Evolutionary conservation across 1,284 basidiomycete species (phyloP).

Genomic region (Ganoderma lucidum): DNA sequence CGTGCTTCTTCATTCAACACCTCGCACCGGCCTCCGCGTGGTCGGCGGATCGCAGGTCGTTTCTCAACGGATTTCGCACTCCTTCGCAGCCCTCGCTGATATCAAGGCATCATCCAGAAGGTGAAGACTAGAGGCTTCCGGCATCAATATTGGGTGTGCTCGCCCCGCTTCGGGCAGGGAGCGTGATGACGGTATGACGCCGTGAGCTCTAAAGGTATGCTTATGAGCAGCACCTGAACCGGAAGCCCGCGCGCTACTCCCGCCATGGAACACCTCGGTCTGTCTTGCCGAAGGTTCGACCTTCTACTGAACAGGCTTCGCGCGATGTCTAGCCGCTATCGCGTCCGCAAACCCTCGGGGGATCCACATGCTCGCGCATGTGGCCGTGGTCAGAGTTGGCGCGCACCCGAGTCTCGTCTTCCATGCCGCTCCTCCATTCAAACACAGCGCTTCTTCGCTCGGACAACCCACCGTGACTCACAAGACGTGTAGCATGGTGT

Average conservation of each 20-base stretch:
- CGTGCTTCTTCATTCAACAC: conserved; percentile 30
- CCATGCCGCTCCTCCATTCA: background rate
- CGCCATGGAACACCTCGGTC: conserved; percentile 18
- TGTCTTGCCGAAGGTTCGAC: background rate
- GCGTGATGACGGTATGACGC: conserved; percentile 1
- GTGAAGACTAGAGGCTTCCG: background rate
- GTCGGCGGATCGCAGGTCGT: conserved; percentile 13
- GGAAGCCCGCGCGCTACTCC: conserved; percentile 26
- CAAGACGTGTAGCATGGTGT: background rate
- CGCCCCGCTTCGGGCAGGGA: conserved; percentile 11
- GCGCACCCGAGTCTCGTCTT: background rate
- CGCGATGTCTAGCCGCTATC: conserved; percentile 13
- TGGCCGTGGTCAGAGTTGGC: conserved; percentile 10
- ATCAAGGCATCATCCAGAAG: conserved; percentile 5
- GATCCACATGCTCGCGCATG: conserved; percentile 2
- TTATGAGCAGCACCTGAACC: background rate
- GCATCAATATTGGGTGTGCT: background rate
- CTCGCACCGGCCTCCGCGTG: conserved; percentile 24
- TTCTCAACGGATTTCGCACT: background rate
- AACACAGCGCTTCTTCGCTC: background rate
- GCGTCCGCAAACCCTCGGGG: background rate
- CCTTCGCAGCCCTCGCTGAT: background rate
- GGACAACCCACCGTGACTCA: too few species aligned
- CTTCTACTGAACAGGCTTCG: background rate
- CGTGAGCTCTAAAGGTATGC: background rate